phyloP scores from a whole-genome alignment of 2,329 filamentous ascomycete species.

The Cladophialophora immunda region DNA sequence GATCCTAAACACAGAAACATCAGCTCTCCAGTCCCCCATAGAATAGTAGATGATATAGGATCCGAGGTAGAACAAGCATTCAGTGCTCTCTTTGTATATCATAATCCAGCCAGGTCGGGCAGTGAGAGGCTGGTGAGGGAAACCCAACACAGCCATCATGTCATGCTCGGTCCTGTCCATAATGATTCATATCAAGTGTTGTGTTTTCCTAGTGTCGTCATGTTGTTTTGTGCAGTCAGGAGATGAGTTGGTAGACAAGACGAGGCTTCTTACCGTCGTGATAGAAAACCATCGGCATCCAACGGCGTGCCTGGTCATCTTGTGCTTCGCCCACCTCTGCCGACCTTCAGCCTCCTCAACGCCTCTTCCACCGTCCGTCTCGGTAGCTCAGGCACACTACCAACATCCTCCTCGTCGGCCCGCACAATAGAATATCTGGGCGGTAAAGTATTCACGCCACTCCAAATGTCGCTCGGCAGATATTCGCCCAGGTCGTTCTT shows the following conservation, averaged over 20 bases:
- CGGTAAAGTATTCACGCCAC: conserved; percentile 65
- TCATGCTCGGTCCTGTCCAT: not conserved
- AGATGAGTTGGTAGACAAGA: not conserved
- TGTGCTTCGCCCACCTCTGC: not conserved
- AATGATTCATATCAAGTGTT: conserved; percentile 36
- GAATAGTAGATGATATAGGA: not conserved
- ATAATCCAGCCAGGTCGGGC: conserved; percentile 43
- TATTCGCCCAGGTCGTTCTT: conserved; percentile 83
- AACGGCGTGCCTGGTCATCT: conserved; percentile 3
- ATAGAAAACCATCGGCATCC: not conserved
- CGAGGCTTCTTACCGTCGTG: not conserved
- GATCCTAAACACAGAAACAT: not conserved
- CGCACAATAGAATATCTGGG: conserved; percentile 52
- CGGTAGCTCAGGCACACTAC: conserved; percentile 53
- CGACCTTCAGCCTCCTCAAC: conserved; percentile 49
- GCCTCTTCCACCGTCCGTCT: conserved; percentile 54
- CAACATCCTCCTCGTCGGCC: conserved; percentile 52
- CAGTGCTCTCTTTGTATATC: conserved; percentile 71
- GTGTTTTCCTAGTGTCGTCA: conserved; percentile 19
- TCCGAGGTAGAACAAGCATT: conserved; percentile 36
- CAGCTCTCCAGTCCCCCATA: not conserved
- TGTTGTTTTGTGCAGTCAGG: not conserved
- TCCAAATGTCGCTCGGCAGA: conserved; percentile 88
- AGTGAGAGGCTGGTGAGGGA: conserved; percentile 14
- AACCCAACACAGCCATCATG: conserved; percentile 8